Percentiles rank a stretch among this genome's conserved stretches.
Evolutionary conservation across 2,329 filamentous ascomycete species (phyloP).

Genomic region (Cadophora luteo-olivacea): DNA sequence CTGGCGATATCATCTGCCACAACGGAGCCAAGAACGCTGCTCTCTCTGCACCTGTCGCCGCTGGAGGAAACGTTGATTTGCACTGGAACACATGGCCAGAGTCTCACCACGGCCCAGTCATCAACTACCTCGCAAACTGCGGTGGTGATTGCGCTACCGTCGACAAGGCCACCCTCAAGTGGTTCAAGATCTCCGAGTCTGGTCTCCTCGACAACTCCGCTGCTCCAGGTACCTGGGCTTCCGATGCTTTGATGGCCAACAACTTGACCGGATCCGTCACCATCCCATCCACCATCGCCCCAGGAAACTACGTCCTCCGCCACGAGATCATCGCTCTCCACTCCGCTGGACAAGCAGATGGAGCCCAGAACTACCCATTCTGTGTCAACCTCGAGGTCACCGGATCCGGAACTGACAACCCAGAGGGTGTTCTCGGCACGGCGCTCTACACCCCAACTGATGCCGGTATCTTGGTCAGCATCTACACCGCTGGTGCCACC

Average conservation of each 20-base stretch:
- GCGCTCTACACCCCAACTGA: conserved; percentile 50
- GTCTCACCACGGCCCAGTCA: conserved; percentile 50
- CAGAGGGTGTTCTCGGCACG: conserved; percentile 47
- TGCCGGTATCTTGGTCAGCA: conserved; percentile 50
- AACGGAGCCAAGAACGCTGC: conserved; percentile 49
- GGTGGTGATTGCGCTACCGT: conserved; percentile 47
- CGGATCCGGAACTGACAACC: conserved; percentile 49
- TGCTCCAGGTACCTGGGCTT: conserved; percentile 48
- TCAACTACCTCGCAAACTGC: conserved; percentile 39
- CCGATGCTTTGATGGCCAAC: conserved; percentile 55
- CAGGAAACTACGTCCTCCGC: conserved; percentile 59
- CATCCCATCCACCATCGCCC: conserved; percentile 50
- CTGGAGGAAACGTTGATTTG: conserved; percentile 54
- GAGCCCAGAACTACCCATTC: conserved; percentile 57
- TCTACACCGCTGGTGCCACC: conserved; percentile 45
- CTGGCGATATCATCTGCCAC: conserved; percentile 57
- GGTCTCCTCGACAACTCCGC: conserved; percentile 42
- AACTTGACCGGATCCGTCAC: conserved; percentile 58
- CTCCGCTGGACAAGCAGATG: conserved; percentile 45
- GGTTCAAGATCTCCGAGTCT: conserved; percentile 52
- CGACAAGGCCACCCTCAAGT: conserved; percentile 44
- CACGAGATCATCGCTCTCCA: conserved; percentile 54
- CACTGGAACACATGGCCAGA: conserved; percentile 58
- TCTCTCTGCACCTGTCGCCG: conserved; percentile 50
- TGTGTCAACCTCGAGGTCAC: conserved; percentile 57